phyloP scores from a whole-genome alignment of 2,329 filamentous ascomycete genomes.

The Colletotrichum musae region DNA sequence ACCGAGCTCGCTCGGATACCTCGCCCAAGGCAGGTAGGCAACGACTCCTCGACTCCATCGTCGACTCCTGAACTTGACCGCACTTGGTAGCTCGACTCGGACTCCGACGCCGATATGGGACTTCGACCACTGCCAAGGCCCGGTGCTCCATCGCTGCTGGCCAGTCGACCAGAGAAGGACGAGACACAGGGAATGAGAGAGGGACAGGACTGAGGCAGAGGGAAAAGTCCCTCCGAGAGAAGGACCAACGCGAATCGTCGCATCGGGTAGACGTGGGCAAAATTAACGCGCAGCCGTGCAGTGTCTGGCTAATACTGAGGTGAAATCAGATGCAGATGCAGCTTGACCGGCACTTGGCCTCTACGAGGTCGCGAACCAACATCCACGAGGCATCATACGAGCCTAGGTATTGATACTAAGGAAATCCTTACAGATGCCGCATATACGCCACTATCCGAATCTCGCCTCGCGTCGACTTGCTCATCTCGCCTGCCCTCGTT shows the following conservation, averaged over 20 bases:
- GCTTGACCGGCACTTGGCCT: constrained; percentile 26
- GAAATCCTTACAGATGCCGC: no score
- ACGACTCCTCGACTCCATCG: no score
- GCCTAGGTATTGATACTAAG: no score
- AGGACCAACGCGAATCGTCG: background rate
- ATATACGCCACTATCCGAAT: background rate
- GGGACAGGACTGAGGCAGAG: background rate
- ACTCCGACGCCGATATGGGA: background rate
- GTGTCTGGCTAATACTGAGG: constrained; percentile 3
- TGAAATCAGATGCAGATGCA: constrained; percentile 22
- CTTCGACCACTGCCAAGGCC: constrained; percentile 23
- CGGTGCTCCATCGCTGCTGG: constrained; percentile 6
- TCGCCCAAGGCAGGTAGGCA: no score
- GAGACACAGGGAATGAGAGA: background rate
- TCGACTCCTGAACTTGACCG: no score
- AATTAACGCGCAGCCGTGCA: constrained; percentile 5
- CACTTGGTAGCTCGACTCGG: background rate
- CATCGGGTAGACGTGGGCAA: background rate
- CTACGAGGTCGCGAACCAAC: constrained; percentile 12
- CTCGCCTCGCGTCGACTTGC: constrained; percentile 24
- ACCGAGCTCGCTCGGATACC: no score
- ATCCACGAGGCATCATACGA: background rate
- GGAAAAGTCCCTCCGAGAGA: constrained; percentile 8
- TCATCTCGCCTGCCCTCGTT: background rate
- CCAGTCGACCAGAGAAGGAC: background rate